phyloP scores from a whole-genome alignment of 768 basidiomycete genomes.

The Psilocybe cyanescens region DNA sequence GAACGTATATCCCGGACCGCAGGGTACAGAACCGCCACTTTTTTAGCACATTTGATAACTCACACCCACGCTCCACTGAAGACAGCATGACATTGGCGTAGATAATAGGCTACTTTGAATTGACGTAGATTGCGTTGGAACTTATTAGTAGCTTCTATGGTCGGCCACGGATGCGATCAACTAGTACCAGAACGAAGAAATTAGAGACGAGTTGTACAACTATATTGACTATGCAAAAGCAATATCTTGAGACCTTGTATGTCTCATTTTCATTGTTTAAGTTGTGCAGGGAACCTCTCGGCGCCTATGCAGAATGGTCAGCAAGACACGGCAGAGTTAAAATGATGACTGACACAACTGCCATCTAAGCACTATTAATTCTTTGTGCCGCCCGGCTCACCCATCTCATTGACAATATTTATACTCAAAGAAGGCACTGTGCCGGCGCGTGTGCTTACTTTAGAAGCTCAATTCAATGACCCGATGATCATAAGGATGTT shows the following conservation, averaged over 20 bases:
- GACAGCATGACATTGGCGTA: not conserved
- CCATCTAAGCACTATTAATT: not conserved
- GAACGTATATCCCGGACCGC: not conserved
- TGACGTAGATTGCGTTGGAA: too few species aligned
- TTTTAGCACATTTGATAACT: not conserved
- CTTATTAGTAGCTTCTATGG: not conserved
- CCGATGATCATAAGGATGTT: not conserved
- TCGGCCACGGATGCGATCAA: not conserved
- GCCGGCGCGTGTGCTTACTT: not conserved
- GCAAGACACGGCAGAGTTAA: too few species aligned
- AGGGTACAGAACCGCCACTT: not conserved
- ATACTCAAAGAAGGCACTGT: not conserved
- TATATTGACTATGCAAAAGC: too few species aligned
- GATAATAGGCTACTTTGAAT: not conserved
- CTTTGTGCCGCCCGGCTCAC: not conserved
- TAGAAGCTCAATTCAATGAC: not conserved
- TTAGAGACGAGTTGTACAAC: too few species aligned
- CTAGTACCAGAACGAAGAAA: too few species aligned
- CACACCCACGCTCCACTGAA: not conserved
- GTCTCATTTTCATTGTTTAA: too few species aligned
- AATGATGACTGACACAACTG: too few species aligned
- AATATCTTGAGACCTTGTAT: too few species aligned
- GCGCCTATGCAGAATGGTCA: too few species aligned
- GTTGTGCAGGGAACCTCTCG: too few species aligned
- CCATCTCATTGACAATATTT: not conserved